phyloP scores from a whole-genome alignment of 768 basidiomycete genomes.

The Psilocybe sp. region DNA sequence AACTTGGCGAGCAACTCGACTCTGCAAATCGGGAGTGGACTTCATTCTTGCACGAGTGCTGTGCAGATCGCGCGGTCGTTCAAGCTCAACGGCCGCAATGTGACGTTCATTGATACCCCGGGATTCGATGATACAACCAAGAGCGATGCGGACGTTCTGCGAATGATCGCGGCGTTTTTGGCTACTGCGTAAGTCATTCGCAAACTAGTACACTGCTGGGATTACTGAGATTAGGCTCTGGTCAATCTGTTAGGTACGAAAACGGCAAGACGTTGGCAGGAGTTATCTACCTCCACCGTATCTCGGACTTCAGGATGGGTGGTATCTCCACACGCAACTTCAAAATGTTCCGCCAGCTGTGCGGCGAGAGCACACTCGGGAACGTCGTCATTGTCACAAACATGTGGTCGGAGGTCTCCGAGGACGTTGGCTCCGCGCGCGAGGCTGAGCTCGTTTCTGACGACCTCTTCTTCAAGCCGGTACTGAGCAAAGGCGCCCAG shows the following conservation, averaged over 20 bases:
- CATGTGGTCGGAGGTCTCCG: slow-evolving; percentile 45
- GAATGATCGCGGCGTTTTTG: slow-evolving; percentile 42
- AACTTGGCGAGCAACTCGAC: slow-evolving; percentile 46
- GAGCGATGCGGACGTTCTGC: slow-evolving; percentile 44
- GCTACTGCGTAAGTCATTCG: slow-evolving; percentile 22
- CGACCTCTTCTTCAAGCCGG: slow-evolving; percentile 49
- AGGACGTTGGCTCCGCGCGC: slow-evolving; percentile 33
- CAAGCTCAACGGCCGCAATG: slow-evolving; percentile 33
- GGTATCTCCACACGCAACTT: slow-evolving; percentile 47
- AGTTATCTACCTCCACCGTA: slow-evolving; percentile 53
- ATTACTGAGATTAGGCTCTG: neutral
- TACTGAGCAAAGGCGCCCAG: slow-evolving; percentile 42
- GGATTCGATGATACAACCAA: slow-evolving; percentile 54
- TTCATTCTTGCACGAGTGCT: slow-evolving; percentile 47
- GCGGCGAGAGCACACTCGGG: slow-evolving; percentile 44
- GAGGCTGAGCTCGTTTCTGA: slow-evolving; percentile 38
- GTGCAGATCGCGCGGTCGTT: slow-evolving; percentile 42
- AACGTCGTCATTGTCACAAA: slow-evolving; percentile 53
- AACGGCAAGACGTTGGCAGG: slow-evolving; percentile 39
- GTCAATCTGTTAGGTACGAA: slow-evolving; percentile 22
- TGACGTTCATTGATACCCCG: slow-evolving; percentile 55
- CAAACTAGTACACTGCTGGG: neutral
- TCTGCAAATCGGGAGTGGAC: slow-evolving; percentile 38
- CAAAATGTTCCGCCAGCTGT: slow-evolving; percentile 48
- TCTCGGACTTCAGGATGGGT: slow-evolving; percentile 46